Evolutionary conservation across 371 early-diverging fungal species (phyloP).

Genomic region (Choanephora cucurbitarum): DNA sequence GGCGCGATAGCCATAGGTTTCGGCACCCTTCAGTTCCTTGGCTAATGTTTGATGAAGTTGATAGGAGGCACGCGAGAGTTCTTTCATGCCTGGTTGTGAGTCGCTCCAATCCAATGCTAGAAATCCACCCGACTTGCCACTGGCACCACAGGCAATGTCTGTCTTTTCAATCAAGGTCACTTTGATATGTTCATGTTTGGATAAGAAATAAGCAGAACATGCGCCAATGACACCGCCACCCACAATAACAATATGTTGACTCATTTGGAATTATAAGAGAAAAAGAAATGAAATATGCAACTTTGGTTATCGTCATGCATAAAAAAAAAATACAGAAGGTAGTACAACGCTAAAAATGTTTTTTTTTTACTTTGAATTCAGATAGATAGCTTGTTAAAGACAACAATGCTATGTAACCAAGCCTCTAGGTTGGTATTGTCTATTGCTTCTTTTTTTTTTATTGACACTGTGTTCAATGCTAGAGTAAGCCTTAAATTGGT

Average conservation of each 20-base stretch:
- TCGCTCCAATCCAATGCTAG: slow-evolving; percentile 69
- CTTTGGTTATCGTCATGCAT: no score
- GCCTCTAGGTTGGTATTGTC: no score
- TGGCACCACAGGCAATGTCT: slow-evolving; percentile 63
- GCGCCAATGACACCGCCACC: slow-evolving; percentile 30
- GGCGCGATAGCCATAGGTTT: slow-evolving; percentile 60
- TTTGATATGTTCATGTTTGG: slow-evolving; percentile 27
- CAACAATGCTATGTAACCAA: no score
- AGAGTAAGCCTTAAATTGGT: no score
- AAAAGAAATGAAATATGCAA: background rate
- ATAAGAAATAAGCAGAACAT: slow-evolving; percentile 63
- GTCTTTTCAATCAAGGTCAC: slow-evolving; percentile 52
- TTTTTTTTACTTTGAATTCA: no score
- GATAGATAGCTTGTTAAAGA: no score
- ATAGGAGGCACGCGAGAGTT: slow-evolving; percentile 57
- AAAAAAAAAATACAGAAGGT: no score
- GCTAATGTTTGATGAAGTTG: slow-evolving; percentile 65
- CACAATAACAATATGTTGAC: slow-evolving; percentile 13
- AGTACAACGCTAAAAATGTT: no score
- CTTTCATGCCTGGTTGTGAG: slow-evolving; percentile 48
- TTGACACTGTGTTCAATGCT: no score
- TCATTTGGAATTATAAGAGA: background rate
- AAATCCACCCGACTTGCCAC: slow-evolving; percentile 77
- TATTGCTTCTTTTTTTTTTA: no score
- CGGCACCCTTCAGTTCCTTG: slow-evolving; percentile 49